phyloP scores from a whole-genome alignment of 441 rosid species.

The Corymbia calophylla region DNA sequence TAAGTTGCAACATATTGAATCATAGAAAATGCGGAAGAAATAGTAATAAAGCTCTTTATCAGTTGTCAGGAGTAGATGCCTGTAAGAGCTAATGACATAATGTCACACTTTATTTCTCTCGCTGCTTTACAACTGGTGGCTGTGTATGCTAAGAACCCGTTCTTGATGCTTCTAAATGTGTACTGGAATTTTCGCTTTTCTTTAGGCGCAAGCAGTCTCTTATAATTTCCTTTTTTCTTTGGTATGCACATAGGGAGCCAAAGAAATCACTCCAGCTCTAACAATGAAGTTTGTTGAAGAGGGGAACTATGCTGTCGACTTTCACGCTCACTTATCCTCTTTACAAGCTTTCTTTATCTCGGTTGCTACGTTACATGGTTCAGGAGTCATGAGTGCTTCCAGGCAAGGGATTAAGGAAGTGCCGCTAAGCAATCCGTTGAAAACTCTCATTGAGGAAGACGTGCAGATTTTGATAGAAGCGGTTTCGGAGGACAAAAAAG shows the following conservation, averaged over 20 bases:
- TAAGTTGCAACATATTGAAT: not conserved
- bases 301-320: slow-evolving; percentile 73
- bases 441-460: slow-evolving; percentile 65
- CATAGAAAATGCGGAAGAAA: not conserved
- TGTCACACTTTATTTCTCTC: not conserved
- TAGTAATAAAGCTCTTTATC: not conserved
- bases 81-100: not conserved
- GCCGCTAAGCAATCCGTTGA: slow-evolving; percentile 46
- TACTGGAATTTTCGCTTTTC: not conserved
- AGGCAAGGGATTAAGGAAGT: slow-evolving; percentile 24
- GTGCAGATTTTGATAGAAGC: slow-evolving; percentile 58
- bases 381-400: slow-evolving; percentile 21
- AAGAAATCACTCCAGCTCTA: slow-evolving; percentile 57
- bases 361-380: slow-evolving; percentile 62
- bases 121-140: not conserved
- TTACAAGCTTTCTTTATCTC: slow-evolving; percentile 93
- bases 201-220: not conserved
- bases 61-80: not conserved
- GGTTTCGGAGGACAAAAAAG: slow-evolving; percentile 45
- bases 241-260: slow-evolving; percentile 43
- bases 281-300: slow-evolving; percentile 49
- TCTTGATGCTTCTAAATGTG: not conserved
- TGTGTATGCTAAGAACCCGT: not conserved
- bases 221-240: not conserved
- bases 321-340: slow-evolving; percentile 78